Evolutionary conservation across 306 rosid species (phyloP).

Genomic region (Neltuma alba): DNA sequence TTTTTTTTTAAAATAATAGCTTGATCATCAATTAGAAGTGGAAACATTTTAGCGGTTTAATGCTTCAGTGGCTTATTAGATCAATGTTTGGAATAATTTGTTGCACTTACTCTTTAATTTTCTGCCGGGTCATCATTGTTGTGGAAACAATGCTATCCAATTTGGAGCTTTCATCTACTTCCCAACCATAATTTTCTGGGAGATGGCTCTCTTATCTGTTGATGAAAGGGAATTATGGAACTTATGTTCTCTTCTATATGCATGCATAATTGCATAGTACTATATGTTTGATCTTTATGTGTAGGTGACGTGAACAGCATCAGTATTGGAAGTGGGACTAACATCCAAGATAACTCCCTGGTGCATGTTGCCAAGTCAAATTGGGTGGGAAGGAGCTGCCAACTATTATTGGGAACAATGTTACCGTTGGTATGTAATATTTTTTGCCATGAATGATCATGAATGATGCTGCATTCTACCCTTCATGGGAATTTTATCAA

Average conservation of each 20-base stretch:
- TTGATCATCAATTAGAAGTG: conserved; percentile 16
- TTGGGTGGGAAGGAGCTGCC: conserved; percentile 90
- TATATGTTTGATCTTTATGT: background rate
- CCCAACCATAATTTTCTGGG: background rate
- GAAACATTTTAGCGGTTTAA: conserved; percentile 1
- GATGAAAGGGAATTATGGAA: background rate
- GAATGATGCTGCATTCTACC: conserved; percentile 19
- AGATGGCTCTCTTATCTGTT: background rate
- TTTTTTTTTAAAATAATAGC: background rate
- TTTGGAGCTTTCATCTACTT: conserved; percentile 7
- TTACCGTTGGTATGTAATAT: conserved; percentile 70
- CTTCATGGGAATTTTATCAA: conserved; percentile 22
- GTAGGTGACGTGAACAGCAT: conserved; percentile 77
- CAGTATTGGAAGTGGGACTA: conserved; percentile 88
- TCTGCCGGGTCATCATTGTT: background rate
- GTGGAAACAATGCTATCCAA: background rate
- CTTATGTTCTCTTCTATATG: background rate
- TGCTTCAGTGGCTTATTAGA: conserved; percentile 3
- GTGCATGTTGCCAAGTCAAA: conserved; percentile 95
- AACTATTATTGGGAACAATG: conserved; percentile 83
- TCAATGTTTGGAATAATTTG: conserved; percentile 10
- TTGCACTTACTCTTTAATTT: background rate
- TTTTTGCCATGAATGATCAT: conserved; percentile 38
- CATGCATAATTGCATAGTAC: background rate
- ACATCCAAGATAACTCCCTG: conserved; percentile 92